Percentiles rank a stretch among this genome's conserved stretches.
Conservation (phyloP, 2,329 filamentous ascomycete species). For the Fusarium solani-melongenae region DNA sequence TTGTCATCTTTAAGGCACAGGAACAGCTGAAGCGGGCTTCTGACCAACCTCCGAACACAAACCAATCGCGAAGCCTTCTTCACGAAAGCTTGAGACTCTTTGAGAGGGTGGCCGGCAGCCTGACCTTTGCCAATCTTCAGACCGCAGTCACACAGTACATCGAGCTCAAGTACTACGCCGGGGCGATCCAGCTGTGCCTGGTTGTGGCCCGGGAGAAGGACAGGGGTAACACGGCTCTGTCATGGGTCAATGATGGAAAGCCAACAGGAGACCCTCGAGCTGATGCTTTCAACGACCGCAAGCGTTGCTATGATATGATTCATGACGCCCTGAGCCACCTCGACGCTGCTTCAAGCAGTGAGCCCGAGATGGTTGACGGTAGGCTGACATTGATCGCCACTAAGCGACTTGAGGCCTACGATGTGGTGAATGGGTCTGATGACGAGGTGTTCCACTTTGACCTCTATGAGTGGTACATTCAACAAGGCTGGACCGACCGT, state of each 20-base stretch:
- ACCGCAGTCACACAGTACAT: constrained; percentile 84
- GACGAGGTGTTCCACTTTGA: constrained; percentile 97
- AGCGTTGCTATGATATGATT: constrained; percentile 86
- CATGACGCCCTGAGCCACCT: constrained; percentile 83
- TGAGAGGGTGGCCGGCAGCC: constrained; percentile 84
- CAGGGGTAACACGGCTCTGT: constrained; percentile 84
- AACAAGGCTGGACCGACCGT: constrained; percentile 84
- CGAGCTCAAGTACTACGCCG: constrained; percentile 87
- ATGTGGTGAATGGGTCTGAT: constrained; percentile 85
- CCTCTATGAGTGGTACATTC: constrained; percentile 98
- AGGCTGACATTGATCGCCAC: constrained; percentile 79
- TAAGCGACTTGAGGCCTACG: constrained; percentile 88
- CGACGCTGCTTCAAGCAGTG: constrained; percentile 74
- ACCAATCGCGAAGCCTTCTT: constrained; percentile 80
- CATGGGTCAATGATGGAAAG: constrained; percentile 88
- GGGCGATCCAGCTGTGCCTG: constrained; percentile 88
- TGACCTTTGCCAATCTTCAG: constrained; percentile 84
- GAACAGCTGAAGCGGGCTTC: constrained; percentile 91
- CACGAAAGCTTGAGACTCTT: constrained; percentile 92
- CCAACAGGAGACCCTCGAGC: constrained; percentile 77
- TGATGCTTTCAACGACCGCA: constrained; percentile 75
- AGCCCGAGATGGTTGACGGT: constrained; percentile 82
- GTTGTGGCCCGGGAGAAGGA: constrained; percentile 87
- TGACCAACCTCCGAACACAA: constrained; percentile 80
- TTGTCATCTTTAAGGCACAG: constrained; percentile 98